Evolutionary conservation across 371 early-diverging fungal genomes (phyloP), one percentile per base, ranked within the genome.

Genomic region (Umbelopsis sp.): DNA sequence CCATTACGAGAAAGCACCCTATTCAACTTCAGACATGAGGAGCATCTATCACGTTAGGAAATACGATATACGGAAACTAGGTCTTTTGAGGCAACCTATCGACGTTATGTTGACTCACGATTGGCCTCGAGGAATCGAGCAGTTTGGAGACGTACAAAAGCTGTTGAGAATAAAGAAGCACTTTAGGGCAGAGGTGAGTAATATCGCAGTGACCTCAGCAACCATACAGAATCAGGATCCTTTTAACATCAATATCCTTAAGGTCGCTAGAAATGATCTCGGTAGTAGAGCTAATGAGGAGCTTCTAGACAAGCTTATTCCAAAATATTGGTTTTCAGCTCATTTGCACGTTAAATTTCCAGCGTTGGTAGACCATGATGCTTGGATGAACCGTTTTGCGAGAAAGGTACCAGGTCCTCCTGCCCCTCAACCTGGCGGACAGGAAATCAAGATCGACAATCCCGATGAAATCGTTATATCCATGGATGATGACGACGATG

Each of bases 31-130:
- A 10, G 79, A 86, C 16, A 72, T 88, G 5, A 79, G 92, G 32
- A 89, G 89, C 41, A 80, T 91, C 38, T 97, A 99, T 72, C 98
- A 99, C 81, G 84, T 91, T 1, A 85, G 99, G 57, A 82, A 92
- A 69, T 96, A 86, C 71, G 96, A 97, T 70, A 88, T 91, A 7
- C 78, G 77, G 65, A 92, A 93, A 71, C 72, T 96, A 66, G 67
- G 89, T 24, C 92, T 91, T 79, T 76, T 89, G 53, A 69, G 73
- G 24, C 68, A 87, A 16, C 90, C 92, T 0, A 50, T 97, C 46
- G 97, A 98, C 71, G 84, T 98, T 11, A 92, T 98, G 63, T 66
- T 97, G 2, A 95, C 96, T 7, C 99, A 99, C 73, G 99, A 99
- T 76, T 99, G 99, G 99, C 99, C 99, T 0, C 80, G 84, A 25